Conservation (phyloP, 2,329 filamentous ascomycete genomes). For the Aspergillus quadricinctus region DNA sequence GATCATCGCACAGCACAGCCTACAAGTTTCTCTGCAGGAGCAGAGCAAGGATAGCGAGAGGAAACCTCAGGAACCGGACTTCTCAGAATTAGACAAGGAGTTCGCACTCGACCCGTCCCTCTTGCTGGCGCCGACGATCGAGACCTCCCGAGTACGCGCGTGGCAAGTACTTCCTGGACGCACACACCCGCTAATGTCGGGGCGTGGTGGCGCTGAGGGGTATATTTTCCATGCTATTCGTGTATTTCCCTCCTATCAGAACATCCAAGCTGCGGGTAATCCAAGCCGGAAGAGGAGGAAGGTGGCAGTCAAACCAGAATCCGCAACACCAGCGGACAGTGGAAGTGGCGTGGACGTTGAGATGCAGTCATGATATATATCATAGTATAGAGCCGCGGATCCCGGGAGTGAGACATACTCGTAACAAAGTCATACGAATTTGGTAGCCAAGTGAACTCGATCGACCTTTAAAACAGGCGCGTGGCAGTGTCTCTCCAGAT, state of each 20-base stretch:
- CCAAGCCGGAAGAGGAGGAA: slow-evolving; percentile 64
- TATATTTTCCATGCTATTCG: slow-evolving; percentile 82
- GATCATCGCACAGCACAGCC: background rate
- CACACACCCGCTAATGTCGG: slow-evolving; percentile 93
- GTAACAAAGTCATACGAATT: background rate
- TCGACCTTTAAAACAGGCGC: background rate
- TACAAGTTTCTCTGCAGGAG: slow-evolving; percentile 12
- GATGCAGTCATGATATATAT: slow-evolving; percentile 21
- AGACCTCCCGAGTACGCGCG: slow-evolving; percentile 70
- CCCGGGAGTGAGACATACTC: background rate
- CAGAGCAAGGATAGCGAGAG: slow-evolving; percentile 1
- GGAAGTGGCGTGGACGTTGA: slow-evolving; percentile 25
- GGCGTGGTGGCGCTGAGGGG: slow-evolving; percentile 79
- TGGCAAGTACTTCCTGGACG: slow-evolving; percentile 92
- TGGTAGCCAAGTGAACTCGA: background rate
- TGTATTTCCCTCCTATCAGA: slow-evolving; percentile 73
- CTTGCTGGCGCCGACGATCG: slow-evolving; percentile 71
- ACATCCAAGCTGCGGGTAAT: slow-evolving; percentile 77
- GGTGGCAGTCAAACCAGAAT: slow-evolving; percentile 32
- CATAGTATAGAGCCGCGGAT: background rate
- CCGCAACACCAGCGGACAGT: slow-evolving; percentile 17
- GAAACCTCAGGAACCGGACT: slow-evolving; percentile 28
- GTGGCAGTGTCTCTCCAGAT: no score
- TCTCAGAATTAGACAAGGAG: slow-evolving; percentile 49
- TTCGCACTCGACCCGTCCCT: slow-evolving; percentile 86